phyloP scores from a whole-genome alignment of 768 basidiomycete genomes.

The Naganishia kalamii region DNA sequence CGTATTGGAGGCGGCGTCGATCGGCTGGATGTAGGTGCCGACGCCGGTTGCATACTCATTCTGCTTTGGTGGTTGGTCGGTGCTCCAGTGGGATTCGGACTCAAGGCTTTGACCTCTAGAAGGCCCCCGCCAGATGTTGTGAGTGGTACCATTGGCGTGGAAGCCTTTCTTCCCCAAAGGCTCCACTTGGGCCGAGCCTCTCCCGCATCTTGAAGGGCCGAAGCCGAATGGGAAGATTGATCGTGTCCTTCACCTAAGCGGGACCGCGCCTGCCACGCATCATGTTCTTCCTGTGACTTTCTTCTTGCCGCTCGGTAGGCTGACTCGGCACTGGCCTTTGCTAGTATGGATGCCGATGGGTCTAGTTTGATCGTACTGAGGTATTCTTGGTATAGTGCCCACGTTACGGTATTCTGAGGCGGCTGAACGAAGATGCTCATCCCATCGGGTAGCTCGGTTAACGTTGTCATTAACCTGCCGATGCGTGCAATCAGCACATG shows the following conservation, averaged over 20 bases:
- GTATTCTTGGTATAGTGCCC: conserved; percentile 32
- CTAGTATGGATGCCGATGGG: conserved; percentile 35
- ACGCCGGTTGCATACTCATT: neutral
- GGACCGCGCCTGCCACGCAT: conserved; percentile 34
- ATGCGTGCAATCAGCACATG: conserved; percentile 1
- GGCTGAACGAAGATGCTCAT: conserved; percentile 41
- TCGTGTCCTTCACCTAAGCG: conserved; percentile 35
- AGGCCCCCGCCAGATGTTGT: conserved; percentile 43
- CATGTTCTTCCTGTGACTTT: conserved; percentile 17
- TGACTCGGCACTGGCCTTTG: conserved; percentile 19
- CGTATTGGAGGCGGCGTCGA: neutral
- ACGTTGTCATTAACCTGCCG: conserved; percentile 25
- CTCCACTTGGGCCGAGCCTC: conserved; percentile 33
- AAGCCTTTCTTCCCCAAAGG: conserved; percentile 37
- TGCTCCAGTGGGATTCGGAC: conserved; percentile 6
- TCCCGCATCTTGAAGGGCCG: conserved; percentile 16
- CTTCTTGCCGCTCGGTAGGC: conserved; percentile 14
- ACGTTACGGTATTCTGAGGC: conserved; percentile 31
- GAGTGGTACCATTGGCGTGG: conserved; percentile 24
- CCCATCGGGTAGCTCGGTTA: conserved; percentile 32
- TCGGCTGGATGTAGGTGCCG: neutral
- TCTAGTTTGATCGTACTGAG: conserved; percentile 34
- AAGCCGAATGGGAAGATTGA: neutral
- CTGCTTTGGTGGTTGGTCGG: neutral
- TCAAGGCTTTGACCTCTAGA: conserved; percentile 35